Evolutionary conservation across 805 yeast species (phyloP).

Genomic region (Saccharomycopsis sp.): DNA sequence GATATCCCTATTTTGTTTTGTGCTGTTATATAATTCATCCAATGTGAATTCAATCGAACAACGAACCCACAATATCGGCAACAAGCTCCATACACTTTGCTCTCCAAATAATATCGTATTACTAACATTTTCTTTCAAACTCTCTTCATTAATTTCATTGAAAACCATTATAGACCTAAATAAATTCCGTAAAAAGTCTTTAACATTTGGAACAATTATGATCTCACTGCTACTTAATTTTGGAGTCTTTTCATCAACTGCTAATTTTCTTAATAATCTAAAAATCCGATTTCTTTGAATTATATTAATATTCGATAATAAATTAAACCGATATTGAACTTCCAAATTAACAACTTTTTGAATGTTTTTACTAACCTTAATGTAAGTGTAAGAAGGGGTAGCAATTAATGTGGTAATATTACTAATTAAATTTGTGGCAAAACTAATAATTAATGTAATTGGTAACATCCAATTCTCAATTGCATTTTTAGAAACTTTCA

Average conservation of each 20-base stretch:
- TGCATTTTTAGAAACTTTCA: slow-evolving; percentile 2
- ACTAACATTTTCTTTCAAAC: slow-evolving; percentile 60
- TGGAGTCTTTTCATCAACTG: slow-evolving; percentile 85
- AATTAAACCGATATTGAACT: slow-evolving; percentile 74
- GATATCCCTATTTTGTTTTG: slow-evolving; percentile 3
- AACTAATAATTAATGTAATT: slow-evolving; percentile 7
- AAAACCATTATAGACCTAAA: slow-evolving; percentile 36
- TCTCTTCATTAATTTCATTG: slow-evolving; percentile 61
- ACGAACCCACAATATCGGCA: slow-evolving; percentile 78
- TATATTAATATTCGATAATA: slow-evolving; percentile 71
- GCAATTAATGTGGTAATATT: slow-evolving; percentile 13
- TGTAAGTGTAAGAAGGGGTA: slow-evolving; percentile 32
- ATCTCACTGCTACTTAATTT: slow-evolving; percentile 69
- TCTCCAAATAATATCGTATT: slow-evolving; percentile 92
- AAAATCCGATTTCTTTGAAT: slow-evolving; percentile 39
- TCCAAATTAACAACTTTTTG: slow-evolving; percentile 66
- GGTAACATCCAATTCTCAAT: slow-evolving; percentile 11
- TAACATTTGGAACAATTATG: slow-evolving; percentile 82
- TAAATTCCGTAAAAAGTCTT: slow-evolving; percentile 38
- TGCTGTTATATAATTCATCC: slow-evolving; percentile 54
- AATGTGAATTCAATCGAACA: slow-evolving; percentile 85
- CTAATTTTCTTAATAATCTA: slow-evolving; percentile 54
- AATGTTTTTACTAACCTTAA: slow-evolving; percentile 32
- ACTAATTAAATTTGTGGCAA: slow-evolving; percentile 7
- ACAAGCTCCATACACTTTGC: slow-evolving; percentile 85